Conservation (phyloP, 805 yeast species). For the Komagataella populi region DNA sequence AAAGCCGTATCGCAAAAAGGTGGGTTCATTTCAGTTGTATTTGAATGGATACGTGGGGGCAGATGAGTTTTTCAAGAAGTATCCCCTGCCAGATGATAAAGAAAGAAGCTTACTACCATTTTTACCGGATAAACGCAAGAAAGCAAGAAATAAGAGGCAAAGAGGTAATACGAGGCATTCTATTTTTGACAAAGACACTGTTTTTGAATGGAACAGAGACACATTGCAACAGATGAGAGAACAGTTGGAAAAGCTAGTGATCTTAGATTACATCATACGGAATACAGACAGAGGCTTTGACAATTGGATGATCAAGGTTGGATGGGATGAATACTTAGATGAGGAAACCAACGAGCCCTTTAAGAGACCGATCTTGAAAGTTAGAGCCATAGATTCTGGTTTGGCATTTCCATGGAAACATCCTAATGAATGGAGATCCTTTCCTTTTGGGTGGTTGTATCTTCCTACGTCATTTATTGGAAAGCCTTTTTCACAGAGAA, state of each 20-base stretch:
- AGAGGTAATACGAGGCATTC: not conserved
- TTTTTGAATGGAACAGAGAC: constrained; percentile 40
- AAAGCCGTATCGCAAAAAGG: constrained; percentile 25
- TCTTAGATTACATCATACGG: constrained; percentile 58
- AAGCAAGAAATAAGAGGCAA: not conserved
- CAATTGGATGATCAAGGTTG: constrained; percentile 62
- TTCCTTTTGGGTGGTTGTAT: constrained; percentile 69
- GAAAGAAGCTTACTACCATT: not conserved
- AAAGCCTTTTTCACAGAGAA: constrained; percentile 44
- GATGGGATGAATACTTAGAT: constrained; percentile 19
- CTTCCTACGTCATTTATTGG: constrained; percentile 52
- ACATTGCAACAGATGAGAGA: constrained; percentile 36
- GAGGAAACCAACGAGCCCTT: not conserved
- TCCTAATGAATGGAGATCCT: constrained; percentile 72
- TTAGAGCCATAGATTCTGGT: constrained; percentile 71
- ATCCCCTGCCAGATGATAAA: constrained; percentile 34
- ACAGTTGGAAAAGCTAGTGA: constrained; percentile 56
- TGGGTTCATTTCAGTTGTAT: constrained; percentile 60
- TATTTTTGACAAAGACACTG: constrained; percentile 3
- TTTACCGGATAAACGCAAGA: not conserved
- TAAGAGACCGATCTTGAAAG: constrained; percentile 25
- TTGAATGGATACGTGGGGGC: constrained; percentile 47
- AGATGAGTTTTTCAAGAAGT: constrained; percentile 35
- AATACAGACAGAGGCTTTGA: constrained; percentile 67
- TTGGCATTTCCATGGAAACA: constrained; percentile 72